A percentile compares a stretch with the other conserved stretches of the same genome.
These are phyloP conservation scores for Cryphonectria nitschkei DNA, from an alignment of 2,329 filamentous ascomycete species.

Conservation along the genomic window DNA sequence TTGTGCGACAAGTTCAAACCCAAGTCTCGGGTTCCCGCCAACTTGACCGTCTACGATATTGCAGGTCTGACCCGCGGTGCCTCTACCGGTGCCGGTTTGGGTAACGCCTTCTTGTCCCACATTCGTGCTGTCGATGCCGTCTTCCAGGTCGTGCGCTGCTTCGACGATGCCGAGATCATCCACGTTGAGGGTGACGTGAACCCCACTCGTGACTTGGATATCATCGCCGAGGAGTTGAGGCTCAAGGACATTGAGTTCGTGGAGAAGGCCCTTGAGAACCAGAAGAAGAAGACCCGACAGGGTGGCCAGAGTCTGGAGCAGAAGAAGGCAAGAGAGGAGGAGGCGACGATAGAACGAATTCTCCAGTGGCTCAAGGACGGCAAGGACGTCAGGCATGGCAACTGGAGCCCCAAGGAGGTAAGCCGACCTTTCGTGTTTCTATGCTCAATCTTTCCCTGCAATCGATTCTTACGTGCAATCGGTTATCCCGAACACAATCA, in stretches of 20 bases:
- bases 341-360: constrained; percentile 90
- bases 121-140: constrained; percentile 98
- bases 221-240: constrained; percentile 94
- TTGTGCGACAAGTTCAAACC: constrained; percentile 95
- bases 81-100: constrained; percentile 95
- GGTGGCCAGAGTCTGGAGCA: constrained; percentile 95
- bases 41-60: constrained; percentile 98
- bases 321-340: constrained; percentile 95
- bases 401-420: constrained; percentile 96
- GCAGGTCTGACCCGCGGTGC: constrained; percentile 94
- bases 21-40: constrained; percentile 95
- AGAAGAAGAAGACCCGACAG: constrained; percentile 92
- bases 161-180: constrained; percentile 99
- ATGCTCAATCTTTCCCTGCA: constrained; percentile 29
- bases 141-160: constrained; percentile 95
- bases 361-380: constrained; percentile 81
- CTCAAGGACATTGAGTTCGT: constrained; percentile 99
- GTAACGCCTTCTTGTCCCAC: constrained; percentile 97
- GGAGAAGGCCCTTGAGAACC: constrained; percentile 89
- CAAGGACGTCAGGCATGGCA: constrained; percentile 90
- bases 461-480: constrained; percentile 31
- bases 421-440: constrained; percentile 41
- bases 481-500: constrained; percentile 8
- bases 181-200: constrained; percentile 99
- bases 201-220: constrained; percentile 89